Base-by-base conservation (phyloP, 352 stramenopile genomes). In the Aphanomyces stellatus region DNA sequence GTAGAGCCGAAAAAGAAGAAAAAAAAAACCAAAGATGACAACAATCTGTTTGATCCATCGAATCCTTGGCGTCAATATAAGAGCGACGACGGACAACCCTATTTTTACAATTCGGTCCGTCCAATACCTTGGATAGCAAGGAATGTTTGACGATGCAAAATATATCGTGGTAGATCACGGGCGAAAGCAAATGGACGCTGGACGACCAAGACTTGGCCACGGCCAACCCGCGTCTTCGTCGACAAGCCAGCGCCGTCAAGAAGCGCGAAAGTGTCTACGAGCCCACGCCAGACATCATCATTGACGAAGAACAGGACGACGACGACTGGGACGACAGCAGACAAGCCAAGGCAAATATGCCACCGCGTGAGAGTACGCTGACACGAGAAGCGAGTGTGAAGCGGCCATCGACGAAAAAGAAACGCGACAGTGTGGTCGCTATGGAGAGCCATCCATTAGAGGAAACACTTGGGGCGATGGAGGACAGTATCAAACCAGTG, bases 21-120 rank as follows among this genome's bases (percentile, higher is more conserved):
- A 37, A 33, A 22, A 57, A n/a, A 24, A 22, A 6, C 22, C 27
- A 0, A 57, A 57, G 33, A 34, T 30, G 42, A 51, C 42, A 22
- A 13, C 8, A 22, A 8, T 13, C 19, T 51, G 19, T 17, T 43
- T 10, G 46, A 22, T 19, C 49, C 49, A 37, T 17, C 13, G 25
- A 57, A 35, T 57, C 49, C 22, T 15, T 67, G 60, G 60, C 48
- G 51, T 22, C 22, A 49, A 17, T 67, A 59, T 25, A 27, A 35
- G 19, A 57, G 37, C 35, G 60, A 67, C 10, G 60, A 67, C 34
- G 60, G 60, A 13, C 60, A 67, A 67, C 28, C 33, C 8, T 67
- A 67, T 27, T 67, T 57, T 31, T 67, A 57, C 33, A 67, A 67
- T 17, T 15, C 46, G 43, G 60, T 67, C 11, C 19, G 60, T 41